Percentiles rank a stretch among this genome's conserved stretches.
Conservation (phyloP, 2,329 filamentous ascomycete species). For the Stachybotrys echinatus region DNA sequence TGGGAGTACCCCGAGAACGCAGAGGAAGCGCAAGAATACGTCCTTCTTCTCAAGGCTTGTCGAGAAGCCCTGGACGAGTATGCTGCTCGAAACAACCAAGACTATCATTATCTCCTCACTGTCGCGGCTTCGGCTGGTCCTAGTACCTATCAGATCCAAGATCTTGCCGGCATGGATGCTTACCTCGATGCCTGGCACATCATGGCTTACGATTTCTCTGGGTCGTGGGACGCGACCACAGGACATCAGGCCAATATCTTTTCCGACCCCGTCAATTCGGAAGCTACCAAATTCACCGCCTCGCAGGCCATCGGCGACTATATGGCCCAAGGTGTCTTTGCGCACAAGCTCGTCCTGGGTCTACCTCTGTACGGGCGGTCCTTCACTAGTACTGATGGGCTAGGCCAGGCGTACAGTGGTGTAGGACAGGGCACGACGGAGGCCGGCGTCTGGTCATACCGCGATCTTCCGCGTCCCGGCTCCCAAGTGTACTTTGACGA, state of each 20-base stretch:
- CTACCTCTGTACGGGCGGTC: constrained; percentile 77
- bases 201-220: constrained; percentile 69
- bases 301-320: constrained; percentile 53
- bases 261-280: constrained; percentile 41
- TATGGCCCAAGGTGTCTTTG: constrained; percentile 47
- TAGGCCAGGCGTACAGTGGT: constrained; percentile 59
- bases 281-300: constrained; percentile 64
- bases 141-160: constrained; percentile 42
- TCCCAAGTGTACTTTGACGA: constrained; percentile 52
- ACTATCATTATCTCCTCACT: constrained; percentile 45
- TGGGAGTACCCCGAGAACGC: constrained; percentile 46
- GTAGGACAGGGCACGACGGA: constrained; percentile 55
- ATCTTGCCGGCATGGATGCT: constrained; percentile 48
- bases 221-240: constrained; percentile 57
- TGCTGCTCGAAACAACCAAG: constrained; percentile 29
- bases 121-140: constrained; percentile 45
- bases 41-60: constrained; percentile 35
- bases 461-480: constrained; percentile 58
- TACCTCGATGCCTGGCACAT: constrained; percentile 56
- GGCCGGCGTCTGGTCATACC: constrained; percentile 67
- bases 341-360: constrained; percentile 66
- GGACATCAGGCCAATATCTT: constrained; percentile 70
- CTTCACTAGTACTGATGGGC: constrained; percentile 62
- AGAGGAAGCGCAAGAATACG: constrained; percentile 33
- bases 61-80: constrained; percentile 38